Conservation (phyloP, 768 basidiomycete species). For the Podaxis pistillaris region DNA sequence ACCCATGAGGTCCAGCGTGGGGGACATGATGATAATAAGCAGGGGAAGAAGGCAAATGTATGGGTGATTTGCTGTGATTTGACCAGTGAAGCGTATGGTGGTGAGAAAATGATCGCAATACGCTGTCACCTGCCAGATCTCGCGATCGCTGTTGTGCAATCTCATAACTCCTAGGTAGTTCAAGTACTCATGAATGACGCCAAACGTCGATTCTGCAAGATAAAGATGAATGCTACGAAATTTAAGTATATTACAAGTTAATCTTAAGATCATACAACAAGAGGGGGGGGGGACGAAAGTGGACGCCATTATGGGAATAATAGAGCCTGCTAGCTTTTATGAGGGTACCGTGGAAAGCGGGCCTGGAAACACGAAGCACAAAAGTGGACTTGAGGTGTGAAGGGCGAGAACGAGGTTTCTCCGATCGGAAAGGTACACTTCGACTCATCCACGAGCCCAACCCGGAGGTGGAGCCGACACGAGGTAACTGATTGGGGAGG, state of each 20-base stretch:
- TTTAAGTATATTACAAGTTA: neutral
- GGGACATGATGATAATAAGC: neutral
- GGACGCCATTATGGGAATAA: neutral
- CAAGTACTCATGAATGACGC: too few species aligned
- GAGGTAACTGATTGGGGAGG: neutral
- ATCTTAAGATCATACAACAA: neutral
- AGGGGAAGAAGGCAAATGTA: neutral
- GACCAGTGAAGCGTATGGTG: neutral
- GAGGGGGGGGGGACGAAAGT: neutral
- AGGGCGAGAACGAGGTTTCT: neutral
- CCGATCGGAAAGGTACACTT: neutral
- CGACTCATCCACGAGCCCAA: conserved; percentile 5
- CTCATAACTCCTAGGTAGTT: neutral
- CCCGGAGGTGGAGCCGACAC: conserved; percentile 5
- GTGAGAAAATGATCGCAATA: neutral
- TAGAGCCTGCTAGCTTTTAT: neutral
- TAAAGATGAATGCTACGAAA: neutral
- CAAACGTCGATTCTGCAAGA: too few species aligned
- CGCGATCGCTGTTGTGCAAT: neutral
- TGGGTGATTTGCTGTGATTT: neutral
- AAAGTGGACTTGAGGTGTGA: neutral
- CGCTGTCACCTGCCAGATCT: neutral
- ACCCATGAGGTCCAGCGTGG: neutral
- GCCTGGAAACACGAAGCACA: neutral
- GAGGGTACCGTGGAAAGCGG: too few species aligned